These are phyloP conservation scores for Calonectria multiphialidica DNA, from an alignment of 2,329 filamentous ascomycete genomes.

Conservation along the genomic window DNA sequence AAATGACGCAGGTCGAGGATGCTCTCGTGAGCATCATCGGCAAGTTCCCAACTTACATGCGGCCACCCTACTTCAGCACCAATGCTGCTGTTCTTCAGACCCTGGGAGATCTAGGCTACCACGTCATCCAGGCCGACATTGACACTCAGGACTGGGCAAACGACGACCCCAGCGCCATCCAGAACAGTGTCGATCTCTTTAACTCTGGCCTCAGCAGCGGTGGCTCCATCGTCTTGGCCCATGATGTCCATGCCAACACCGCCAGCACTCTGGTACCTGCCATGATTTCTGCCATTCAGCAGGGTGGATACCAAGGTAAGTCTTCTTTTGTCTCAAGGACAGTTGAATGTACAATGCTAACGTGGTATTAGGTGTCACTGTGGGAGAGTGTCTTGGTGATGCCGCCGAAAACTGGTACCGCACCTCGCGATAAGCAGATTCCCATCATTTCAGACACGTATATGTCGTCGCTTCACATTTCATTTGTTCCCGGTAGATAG, in stretches of 20 bases:
- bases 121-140: constrained; percentile 65
- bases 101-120: constrained; percentile 57
- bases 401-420: constrained; percentile 13
- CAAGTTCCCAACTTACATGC: constrained; percentile 50
- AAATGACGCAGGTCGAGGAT: constrained; percentile 53
- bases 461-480: neutral
- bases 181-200: constrained; percentile 41
- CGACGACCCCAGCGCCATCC: constrained; percentile 34
- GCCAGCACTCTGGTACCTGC: constrained; percentile 45
- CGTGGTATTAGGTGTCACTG: constrained; percentile 34
- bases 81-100: constrained; percentile 44
- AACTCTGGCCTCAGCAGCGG: constrained; percentile 39
- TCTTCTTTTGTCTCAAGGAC: neutral
- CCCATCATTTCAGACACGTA: neutral
- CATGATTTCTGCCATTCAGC: constrained; percentile 9
- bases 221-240: constrained; percentile 60
- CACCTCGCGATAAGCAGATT: constrained; percentile 10
- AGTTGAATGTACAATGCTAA: neutral
- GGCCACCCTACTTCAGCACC: constrained; percentile 53
- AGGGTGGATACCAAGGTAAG: constrained; percentile 1
- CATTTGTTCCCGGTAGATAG: neutral
- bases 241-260: constrained; percentile 58
- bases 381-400: constrained; percentile 41
- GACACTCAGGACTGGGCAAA: constrained; percentile 68
- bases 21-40: constrained; percentile 49